Base-by-base conservation (phyloP, 306 rosid species). In the Senna tora region DNA sequence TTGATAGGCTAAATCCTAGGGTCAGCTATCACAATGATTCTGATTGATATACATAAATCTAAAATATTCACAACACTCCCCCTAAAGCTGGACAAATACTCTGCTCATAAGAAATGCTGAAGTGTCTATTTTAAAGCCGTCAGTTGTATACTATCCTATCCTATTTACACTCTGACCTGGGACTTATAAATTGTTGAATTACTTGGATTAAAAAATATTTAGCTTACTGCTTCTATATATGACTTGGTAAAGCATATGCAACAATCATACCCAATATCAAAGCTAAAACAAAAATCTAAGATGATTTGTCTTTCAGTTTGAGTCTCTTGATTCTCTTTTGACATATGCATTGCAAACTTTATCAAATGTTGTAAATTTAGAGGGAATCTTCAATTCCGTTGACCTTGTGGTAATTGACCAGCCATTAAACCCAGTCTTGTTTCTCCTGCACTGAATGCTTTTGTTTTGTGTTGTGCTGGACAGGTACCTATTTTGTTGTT, bases 401-500 rank as follows among this genome's bases (percentile, higher is more conserved):
- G 59, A 54, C 59, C 32, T 46, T 7, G 12, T 32, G 28, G 55
- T 69, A 34, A 49, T 47, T 36, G 46, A 13, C 54, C 53, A 39
- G 22, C 42, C 36, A 17, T 47, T 61, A 55, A 66, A 14, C n/a
- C 43, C 28, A 46, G 15, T 64, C 5, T 16, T 32, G 55, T 72
- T 54, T 10, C 25, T 56, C 70, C 52, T 9, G 12, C 39, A 60
- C 53, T 71, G 65, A 75, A 67, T 60, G 15, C n/a, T 79, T 52
- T 52, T 41, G 12, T 68, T 63, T 17, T 73, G 70, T 73, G 21
- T 69, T 64, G 32, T 69, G 64, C 52, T 75, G 75, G 34, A 51
- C 92, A 94, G 97, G 98, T 94, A 94, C 80, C 86, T 94, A 73
- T 94, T 94, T 77, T 94, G 98, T 79, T 89, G 96, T 79, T 94